A percentile compares a stretch with the other conserved stretches of the same genome.
phyloP scores from a whole-genome alignment of 2,329 filamentous ascomycete genomes.

The Monilinia vaccinii-corymbosi region DNA sequence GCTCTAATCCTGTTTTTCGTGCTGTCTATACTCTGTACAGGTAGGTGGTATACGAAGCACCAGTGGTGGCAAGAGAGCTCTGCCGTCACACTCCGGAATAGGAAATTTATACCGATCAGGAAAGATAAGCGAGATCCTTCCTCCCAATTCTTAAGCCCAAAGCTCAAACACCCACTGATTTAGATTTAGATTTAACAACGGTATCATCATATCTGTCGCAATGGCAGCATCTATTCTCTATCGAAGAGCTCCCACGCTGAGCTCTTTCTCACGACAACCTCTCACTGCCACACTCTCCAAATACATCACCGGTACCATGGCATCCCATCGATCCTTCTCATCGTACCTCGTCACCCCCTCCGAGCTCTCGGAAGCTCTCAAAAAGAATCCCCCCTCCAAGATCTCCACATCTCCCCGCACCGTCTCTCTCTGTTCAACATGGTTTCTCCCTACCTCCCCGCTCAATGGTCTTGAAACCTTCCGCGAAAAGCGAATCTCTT shows the following conservation, averaged over 20 bases:
- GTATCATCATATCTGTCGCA: constrained; percentile 20
- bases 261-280: constrained; percentile 11
- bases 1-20: too few relatives aligned
- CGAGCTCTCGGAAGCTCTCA: constrained; percentile 72
- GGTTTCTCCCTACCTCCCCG: constrained; percentile 92
- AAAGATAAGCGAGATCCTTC: too few relatives aligned
- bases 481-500: constrained; percentile 73
- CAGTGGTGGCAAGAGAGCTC: too few relatives aligned
- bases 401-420: constrained; percentile 76
- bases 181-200: too few relatives aligned
- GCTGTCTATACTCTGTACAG: too few relatives aligned
- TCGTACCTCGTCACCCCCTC: constrained; percentile 77
- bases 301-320: constrained; percentile 2
- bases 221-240: constrained; percentile 21
- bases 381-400: constrained; percentile 69
- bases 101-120: too few relatives aligned
- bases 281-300: not conserved
- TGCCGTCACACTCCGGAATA: too few relatives aligned
- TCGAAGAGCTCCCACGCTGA: constrained; percentile 15
- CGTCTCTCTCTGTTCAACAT: constrained; percentile 83
- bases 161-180: too few relatives aligned
- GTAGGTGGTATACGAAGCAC: too few relatives aligned
- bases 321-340: constrained; percentile 3
- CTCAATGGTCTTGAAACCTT: constrained; percentile 76
- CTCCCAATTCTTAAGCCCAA: too few relatives aligned